These are phyloP conservation scores for Leonotis leonurus DNA, from an alignment of 257 asterid species.

Conservation along the genomic window DNA sequence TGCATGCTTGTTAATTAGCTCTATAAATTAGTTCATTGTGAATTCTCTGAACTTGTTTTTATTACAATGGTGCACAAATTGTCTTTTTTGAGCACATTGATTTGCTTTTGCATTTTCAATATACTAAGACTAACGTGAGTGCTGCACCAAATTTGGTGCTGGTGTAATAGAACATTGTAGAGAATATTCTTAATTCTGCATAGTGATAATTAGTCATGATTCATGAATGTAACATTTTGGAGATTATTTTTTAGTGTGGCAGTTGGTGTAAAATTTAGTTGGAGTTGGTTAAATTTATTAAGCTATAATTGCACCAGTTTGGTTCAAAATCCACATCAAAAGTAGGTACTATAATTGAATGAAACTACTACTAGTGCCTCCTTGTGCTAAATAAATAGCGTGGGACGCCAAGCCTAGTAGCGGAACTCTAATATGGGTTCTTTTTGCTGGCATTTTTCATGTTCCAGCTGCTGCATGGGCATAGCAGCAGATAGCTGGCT, in stretches of 20 bases:
- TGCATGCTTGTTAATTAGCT: conserved; percentile 1
- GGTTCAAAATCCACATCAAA: not conserved
- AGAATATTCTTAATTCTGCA: too few relatives aligned
- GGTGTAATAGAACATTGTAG: not conserved
- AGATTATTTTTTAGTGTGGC: not conserved
- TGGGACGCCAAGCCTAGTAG: too few relatives aligned
- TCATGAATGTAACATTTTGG: not conserved
- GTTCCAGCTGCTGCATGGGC: conserved; percentile 48
- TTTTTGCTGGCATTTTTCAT: conserved; percentile 11
- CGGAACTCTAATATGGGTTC: not conserved
- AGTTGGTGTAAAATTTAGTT: not conserved
- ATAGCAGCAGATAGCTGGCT: conserved; percentile 70
- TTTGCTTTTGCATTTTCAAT: not conserved
- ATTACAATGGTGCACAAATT: not conserved
- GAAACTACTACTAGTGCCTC: too few relatives aligned
- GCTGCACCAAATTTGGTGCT: not conserved
- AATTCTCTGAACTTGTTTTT: not conserved
- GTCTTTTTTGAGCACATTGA: not conserved
- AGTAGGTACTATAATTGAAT: too few relatives aligned
- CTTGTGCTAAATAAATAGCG: too few relatives aligned
- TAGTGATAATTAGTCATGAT: not conserved
- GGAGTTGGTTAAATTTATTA: too few relatives aligned
- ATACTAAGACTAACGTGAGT: not conserved
- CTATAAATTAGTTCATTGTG: not conserved
- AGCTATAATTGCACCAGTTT: not conserved